Conservation (phyloP, 2,329 filamentous ascomycete genomes). For the Hymenotorrendiella dingleyae region DNA sequence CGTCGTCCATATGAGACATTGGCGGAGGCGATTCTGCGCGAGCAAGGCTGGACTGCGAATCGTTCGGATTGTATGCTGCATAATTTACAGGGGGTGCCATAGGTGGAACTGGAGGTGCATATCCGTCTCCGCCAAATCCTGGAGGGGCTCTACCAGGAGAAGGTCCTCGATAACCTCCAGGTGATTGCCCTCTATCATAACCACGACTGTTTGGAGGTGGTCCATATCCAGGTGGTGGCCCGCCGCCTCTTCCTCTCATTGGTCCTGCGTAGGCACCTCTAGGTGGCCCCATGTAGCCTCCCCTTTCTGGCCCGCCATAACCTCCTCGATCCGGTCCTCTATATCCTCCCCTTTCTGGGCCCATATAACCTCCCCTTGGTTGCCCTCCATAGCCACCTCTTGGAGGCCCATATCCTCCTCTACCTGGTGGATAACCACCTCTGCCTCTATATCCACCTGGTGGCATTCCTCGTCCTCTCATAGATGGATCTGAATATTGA, state of each 20-base stretch:
- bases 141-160: conserved; percentile 13
- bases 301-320: conserved; percentile 37
- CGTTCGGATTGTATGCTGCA: conserved; percentile 23
- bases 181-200: conserved; percentile 16
- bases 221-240: conserved; percentile 36
- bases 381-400: conserved; percentile 43
- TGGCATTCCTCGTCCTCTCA: conserved; percentile 26
- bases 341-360: conserved; percentile 48
- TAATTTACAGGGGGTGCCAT: conserved; percentile 18
- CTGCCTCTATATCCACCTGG: conserved; percentile 18
- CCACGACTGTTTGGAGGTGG: conserved; percentile 14
- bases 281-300: conserved; percentile 29
- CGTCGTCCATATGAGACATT: conserved; percentile 40
- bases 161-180: conserved; percentile 19
- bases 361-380: conserved; percentile 35
- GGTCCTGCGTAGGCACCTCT: conserved; percentile 36
- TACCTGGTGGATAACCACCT: conserved; percentile 15
- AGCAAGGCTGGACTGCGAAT: conserved; percentile 38
- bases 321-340: conserved; percentile 44
- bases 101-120: conserved; percentile 12
- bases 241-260: conserved; percentile 41
- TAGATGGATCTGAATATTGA: conserved; percentile 29
- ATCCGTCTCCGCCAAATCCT: conserved; percentile 13
- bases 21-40: conserved; percentile 61
- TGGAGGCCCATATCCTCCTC: conserved; percentile 32